Base-by-base conservation (phyloP, 2,329 filamentous ascomycete genomes). In the Escovopsis weberi region DNA sequence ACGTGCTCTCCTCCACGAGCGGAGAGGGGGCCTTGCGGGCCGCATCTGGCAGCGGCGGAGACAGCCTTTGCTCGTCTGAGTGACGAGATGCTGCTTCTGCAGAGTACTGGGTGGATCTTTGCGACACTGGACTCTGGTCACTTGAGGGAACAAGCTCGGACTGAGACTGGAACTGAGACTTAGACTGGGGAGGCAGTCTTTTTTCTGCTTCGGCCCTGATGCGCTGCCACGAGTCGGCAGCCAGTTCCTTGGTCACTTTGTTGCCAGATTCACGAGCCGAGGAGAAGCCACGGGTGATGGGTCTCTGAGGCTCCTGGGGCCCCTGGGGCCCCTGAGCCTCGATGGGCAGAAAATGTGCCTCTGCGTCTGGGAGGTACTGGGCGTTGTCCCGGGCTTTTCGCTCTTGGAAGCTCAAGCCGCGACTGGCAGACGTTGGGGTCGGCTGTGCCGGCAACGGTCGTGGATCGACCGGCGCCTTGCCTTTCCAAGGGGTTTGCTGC, bases 381-480 rank as follows among this genome's bases (percentile, higher is more conserved):
- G 63, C 50, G 18, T 70, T 66, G 39, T 65, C 64, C 46, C 63
- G 65, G 3, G 62, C 65, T 6, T 74, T 66, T 41, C 73, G 68
- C 48, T 79, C 75, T n/a, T 74, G 71, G 56, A 76, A 75, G 56
- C 75, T 80, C 35, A 75, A 53, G 41, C 75, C 74, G 40, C 74
- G 69, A 53, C 71, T 68, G 4, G 72, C 69, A 12, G 67, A 51
- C 12, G 57, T 59, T 8, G 60, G 54, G 7, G 50, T 47, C 26
- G 51, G 48, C 23, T 55, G 51, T 12, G 42, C 37, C n/a, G 41
- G 49, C 12, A 43, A 34, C 12, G 40, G 48, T 19, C 40, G 45
- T 30, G 51, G 49, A 6, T 44, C 45, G 19, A 34, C 39, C 9
- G 34, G 26, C 8, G 33, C 12, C 23, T 26, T 41, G 23, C 11